A percentile compares a stretch with the other conserved stretches of the same genome.
Evolutionary conservation across 352 stramenopile genomes (phyloP).

Genomic region (Hyaloperonospora brassicae): DNA sequence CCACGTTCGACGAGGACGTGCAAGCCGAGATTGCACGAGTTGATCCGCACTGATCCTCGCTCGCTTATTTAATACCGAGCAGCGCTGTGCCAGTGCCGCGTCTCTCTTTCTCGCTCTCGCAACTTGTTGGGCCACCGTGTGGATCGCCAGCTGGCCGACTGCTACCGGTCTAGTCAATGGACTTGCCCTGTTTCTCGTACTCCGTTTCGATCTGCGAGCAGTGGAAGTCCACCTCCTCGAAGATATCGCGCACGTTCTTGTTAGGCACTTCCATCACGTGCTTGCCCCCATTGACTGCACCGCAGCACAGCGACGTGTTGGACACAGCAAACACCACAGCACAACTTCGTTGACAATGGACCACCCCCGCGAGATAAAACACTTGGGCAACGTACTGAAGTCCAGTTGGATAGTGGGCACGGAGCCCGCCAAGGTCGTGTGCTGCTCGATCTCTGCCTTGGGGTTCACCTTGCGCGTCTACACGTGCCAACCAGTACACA

Average conservation of each 20-base stretch:
- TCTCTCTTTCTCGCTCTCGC: background rate
- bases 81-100: background rate
- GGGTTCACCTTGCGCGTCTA: conserved; percentile 72
- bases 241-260: conserved; percentile 79
- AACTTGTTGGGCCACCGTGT: background rate
- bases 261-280: conserved; percentile 53
- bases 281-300: conserved; percentile 71
- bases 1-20: conserved; percentile 35
- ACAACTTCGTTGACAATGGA: too few species aligned
- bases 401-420: conserved; percentile 65
- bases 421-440: conserved; percentile 44
- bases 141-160: background rate
- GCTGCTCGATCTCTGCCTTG: conserved; percentile 65
- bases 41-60: conserved; percentile 32
- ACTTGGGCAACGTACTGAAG: conserved; percentile 46
- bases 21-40: conserved; percentile 45
- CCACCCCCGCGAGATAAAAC: too few species aligned
- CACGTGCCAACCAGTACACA: too few species aligned
- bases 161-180: conserved; percentile 55
- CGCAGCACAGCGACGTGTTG: background rate
- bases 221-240: conserved; percentile 75
- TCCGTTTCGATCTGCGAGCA: conserved; percentile 84
- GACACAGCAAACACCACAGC: background rate
- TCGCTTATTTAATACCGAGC: conserved; percentile 14
- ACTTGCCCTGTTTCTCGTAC: conserved; percentile 76